Percentiles rank a stretch among this genome's conserved stretches.
These are phyloP conservation scores for Henckelia pumila DNA, from an alignment of 257 asterid species.

Conservation along the genomic window DNA sequence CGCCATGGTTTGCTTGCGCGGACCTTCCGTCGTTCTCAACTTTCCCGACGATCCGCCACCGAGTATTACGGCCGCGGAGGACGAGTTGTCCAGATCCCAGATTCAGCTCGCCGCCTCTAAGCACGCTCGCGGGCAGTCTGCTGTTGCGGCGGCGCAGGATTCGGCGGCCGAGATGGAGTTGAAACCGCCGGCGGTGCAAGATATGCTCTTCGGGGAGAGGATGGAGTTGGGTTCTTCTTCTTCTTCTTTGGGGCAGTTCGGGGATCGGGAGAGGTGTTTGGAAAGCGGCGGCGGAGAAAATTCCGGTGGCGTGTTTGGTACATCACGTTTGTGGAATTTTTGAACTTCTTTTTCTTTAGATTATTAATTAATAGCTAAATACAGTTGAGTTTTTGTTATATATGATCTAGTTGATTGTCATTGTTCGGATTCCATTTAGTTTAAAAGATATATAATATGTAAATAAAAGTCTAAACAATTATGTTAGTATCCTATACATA, in stretches of 20 bases:
- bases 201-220: background rate
- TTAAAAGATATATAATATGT: background rate
- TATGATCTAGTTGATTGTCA: background rate
- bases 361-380: too few relatives aligned
- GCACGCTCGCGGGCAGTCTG: slow-evolving; percentile 24
- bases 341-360: background rate
- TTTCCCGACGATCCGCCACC: slow-evolving; percentile 35
- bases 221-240: background rate
- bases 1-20: slow-evolving; percentile 39
- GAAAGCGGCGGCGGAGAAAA: background rate
- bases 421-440: background rate
- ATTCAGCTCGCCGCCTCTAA: slow-evolving; percentile 38
- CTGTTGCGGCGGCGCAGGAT: background rate
- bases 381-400: background rate
- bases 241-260: background rate
- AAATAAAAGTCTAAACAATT: too few relatives aligned
- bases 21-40: slow-evolving; percentile 32
- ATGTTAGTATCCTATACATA: too few relatives aligned
- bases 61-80: background rate
- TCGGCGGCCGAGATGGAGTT: background rate
- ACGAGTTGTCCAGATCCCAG: slow-evolving; percentile 24
- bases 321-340: slow-evolving; percentile 13
- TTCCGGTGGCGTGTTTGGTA: background rate
- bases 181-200: background rate
- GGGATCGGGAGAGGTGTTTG: background rate